Percentiles rank a stretch among this genome's conserved stretches.
Evolutionary conservation across 108 stramenopile genomes (phyloP).

Genomic region (Fistulifera solaris): DNA sequence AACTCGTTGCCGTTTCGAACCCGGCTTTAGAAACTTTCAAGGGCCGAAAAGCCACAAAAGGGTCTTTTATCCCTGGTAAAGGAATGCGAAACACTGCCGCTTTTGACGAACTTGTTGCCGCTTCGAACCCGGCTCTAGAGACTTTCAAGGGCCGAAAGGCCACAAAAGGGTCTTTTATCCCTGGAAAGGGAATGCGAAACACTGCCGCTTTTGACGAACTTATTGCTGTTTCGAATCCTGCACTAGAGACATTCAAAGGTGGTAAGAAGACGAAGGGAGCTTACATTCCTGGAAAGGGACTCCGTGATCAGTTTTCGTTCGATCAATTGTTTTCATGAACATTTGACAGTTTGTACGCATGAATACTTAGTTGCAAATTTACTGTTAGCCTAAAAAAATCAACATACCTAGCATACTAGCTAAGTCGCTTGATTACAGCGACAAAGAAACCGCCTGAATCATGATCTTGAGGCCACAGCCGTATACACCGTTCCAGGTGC

Average conservation of each 20-base stretch:
- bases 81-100: slow-evolving; percentile 24
- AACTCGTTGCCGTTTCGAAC: slow-evolving; percentile 31
- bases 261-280: slow-evolving; percentile 24
- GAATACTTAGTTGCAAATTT: too few species aligned
- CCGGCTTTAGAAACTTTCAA: slow-evolving; percentile 34
- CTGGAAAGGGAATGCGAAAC: slow-evolving; percentile 32
- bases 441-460: slow-evolving; percentile 97
- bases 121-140: slow-evolving; percentile 32
- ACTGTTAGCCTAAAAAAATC: too few species aligned
- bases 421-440: slow-evolving; percentile 28
- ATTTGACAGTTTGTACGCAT: too few species aligned
- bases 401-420: neutral
- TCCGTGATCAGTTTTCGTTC: slow-evolving; percentile 7
- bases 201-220: neutral
- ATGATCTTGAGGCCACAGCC: slow-evolving; percentile 91
- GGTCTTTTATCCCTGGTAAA: slow-evolving; percentile 33
- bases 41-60: slow-evolving; percentile 20
- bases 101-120: slow-evolving; percentile 26
- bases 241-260: slow-evolving; percentile 28
- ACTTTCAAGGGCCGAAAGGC: slow-evolving; percentile 27
- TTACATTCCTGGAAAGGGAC: slow-evolving; percentile 38
- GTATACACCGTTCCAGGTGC: slow-evolving; percentile 57
- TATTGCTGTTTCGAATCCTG: slow-evolving; percentile 32
- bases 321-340: slow-evolving; percentile 1
- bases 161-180: slow-evolving; percentile 28